Conservation (phyloP, 2,329 filamentous ascomycete species). For the Ophiobolus disseminans region DNA sequence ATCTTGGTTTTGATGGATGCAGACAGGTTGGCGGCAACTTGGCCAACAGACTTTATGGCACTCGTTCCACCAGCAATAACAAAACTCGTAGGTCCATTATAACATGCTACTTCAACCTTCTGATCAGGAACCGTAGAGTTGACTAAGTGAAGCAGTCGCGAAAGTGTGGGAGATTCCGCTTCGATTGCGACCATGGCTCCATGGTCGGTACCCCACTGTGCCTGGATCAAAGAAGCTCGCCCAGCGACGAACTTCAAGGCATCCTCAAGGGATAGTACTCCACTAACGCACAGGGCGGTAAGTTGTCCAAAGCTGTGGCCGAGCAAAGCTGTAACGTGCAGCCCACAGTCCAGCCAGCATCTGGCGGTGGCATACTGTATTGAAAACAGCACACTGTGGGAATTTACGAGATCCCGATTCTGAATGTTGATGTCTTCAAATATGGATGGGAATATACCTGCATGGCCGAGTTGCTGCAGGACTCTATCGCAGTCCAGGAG, state of each 20-base stretch:
- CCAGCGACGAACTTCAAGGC: constrained; percentile 33
- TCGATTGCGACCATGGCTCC: constrained; percentile 45
- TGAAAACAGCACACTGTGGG: constrained; percentile 41
- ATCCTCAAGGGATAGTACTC: constrained; percentile 40
- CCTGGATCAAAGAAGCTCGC: constrained; percentile 44
- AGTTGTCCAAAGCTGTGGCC: constrained; percentile 54
- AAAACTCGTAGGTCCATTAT: constrained; percentile 46
- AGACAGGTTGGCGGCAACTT: constrained; percentile 11
- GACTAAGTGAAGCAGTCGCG: background rate
- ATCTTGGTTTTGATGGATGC: constrained; percentile 15
- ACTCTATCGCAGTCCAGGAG: constrained; percentile 19
- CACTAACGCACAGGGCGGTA: constrained; percentile 47
- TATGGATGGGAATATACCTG: constrained; percentile 22
- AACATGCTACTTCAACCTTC: constrained; percentile 54
- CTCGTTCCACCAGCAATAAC: constrained; percentile 45
- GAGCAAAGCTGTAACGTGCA: constrained; percentile 16
- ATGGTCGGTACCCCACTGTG: constrained; percentile 44
- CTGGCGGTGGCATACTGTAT: constrained; percentile 42
- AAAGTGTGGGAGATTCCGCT: background rate
- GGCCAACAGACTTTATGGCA: constrained; percentile 24
- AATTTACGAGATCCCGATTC: constrained; percentile 21
- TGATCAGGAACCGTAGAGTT: background rate
- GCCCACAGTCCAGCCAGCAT: constrained; percentile 31
- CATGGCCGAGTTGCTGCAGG: constrained; percentile 3
- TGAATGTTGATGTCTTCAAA: constrained; percentile 12